phyloP scores from a whole-genome alignment of 441 rosid genomes.

The Eruca vesicaria region DNA sequence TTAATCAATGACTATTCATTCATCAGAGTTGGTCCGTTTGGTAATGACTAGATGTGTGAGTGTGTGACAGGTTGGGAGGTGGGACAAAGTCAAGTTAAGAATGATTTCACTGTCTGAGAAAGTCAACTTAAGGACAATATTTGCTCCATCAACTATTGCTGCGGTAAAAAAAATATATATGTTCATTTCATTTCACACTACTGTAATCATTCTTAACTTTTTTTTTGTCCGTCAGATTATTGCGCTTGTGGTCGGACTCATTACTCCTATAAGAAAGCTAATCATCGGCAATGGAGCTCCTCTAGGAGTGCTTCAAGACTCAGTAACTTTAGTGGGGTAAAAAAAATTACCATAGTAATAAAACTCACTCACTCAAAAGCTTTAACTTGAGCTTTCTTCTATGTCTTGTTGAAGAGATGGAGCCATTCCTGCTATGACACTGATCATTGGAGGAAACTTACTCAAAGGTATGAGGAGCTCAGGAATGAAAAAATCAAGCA shows the following conservation, averaged over 20 bases:
- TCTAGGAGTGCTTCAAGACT: slow-evolving; percentile 62
- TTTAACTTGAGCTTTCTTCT: neutral
- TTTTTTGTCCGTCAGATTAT: slow-evolving; percentile 39
- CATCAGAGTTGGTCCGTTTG: neutral
- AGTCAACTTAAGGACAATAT: slow-evolving; percentile 48
- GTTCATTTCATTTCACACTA: neutral
- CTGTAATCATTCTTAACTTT: neutral
- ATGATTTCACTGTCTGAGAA: slow-evolving; percentile 31
- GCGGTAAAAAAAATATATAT: slow-evolving; percentile 42
- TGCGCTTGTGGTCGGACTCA: slow-evolving; percentile 58
- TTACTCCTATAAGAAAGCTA: slow-evolving; percentile 45
- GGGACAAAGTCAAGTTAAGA: slow-evolving; percentile 29
- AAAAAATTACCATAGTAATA: neutral
- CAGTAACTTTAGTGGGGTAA: slow-evolving; percentile 67
- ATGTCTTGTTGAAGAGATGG: slow-evolving; percentile 50
- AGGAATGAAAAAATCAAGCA: slow-evolving; percentile 39
- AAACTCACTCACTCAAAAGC: neutral
- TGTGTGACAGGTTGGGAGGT: slow-evolving; percentile 41
- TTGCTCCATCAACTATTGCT: slow-evolving; percentile 76
- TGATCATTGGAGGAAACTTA: slow-evolving; percentile 77
- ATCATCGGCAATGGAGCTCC: slow-evolving; percentile 63
- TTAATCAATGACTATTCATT: neutral
- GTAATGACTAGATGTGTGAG: neutral
- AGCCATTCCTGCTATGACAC: slow-evolving; percentile 63
- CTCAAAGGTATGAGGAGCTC: slow-evolving; percentile 51